These are phyloP conservation scores for Pseudogymnoascus sp. DNA, from an alignment of 2,329 filamentous ascomycete species.

Conservation along the genomic window DNA sequence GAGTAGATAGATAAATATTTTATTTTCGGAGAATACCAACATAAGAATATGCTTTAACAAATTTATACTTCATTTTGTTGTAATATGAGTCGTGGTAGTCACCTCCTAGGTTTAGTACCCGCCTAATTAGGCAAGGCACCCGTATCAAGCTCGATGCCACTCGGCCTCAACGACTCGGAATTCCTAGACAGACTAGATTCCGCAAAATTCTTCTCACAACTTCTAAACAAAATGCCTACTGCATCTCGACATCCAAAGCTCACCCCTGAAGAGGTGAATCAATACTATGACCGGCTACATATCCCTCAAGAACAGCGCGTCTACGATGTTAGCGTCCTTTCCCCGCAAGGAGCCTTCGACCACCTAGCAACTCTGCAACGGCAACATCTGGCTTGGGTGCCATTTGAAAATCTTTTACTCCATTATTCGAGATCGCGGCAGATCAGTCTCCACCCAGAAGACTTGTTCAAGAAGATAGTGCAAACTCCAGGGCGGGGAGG, in stretches of 20 bases:
- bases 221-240: neutral
- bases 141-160: neutral
- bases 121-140: neutral
- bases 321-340: neutral
- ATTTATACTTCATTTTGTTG: neutral
- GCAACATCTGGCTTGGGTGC: neutral
- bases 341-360: neutral
- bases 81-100: neutral
- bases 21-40: neutral
- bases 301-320: neutral
- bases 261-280: neutral
- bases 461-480: neutral
- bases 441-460: neutral
- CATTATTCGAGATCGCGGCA: neutral
- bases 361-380: neutral
- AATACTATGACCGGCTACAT: neutral
- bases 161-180: neutral
- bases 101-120: neutral
- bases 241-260: neutral
- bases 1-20: neutral
- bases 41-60: neutral
- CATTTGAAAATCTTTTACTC: neutral
- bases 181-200: neutral
- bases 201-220: neutral
- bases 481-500: neutral